Conservation (phyloP, 352 stramenopile genomes). For the Phytopythium vexans region DNA sequence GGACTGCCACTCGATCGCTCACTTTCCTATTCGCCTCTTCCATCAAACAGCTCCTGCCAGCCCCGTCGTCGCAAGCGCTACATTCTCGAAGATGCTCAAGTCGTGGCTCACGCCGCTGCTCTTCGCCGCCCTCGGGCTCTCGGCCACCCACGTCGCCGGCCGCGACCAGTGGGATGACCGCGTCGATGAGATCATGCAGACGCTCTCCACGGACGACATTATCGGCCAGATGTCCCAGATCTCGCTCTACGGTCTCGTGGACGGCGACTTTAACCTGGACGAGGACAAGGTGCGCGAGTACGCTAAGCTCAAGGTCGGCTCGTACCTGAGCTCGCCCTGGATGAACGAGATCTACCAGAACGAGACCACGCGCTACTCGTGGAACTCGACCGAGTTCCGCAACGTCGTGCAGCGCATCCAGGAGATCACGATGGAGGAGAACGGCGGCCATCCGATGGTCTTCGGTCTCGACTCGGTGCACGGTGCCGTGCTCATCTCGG, state of each 20-base stretch:
- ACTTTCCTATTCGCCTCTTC: slow-evolving; percentile 19
- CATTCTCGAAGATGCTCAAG: slow-evolving; percentile 22
- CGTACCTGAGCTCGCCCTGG: slow-evolving; percentile 67
- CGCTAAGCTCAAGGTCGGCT: slow-evolving; percentile 74
- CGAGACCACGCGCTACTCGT: slow-evolving; percentile 20
- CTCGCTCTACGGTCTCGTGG: slow-evolving; percentile 62
- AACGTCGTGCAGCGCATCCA: slow-evolving; percentile 65
- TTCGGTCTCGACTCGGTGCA: slow-evolving; percentile 87
- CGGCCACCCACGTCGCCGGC: slow-evolving; percentile 6
- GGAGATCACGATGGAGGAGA: slow-evolving; percentile 63
- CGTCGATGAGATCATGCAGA: slow-evolving; percentile 21
- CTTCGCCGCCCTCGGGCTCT: slow-evolving; percentile 14
- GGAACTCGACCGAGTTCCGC: slow-evolving; percentile 58
- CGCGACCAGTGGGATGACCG: slow-evolving; percentile 19
- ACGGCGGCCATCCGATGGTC: slow-evolving; percentile 55
- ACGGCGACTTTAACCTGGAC: slow-evolving; percentile 49
- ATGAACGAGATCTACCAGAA: too few relatives aligned
- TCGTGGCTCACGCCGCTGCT: slow-evolving; percentile 13
- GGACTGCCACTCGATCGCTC: too few relatives aligned
- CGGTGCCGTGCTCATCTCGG: slow-evolving; percentile 72
- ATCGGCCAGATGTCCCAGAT: slow-evolving; percentile 89
- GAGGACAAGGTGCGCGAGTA: slow-evolving; percentile 46
- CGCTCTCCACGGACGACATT: slow-evolving; percentile 15
- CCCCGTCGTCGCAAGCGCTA: slow-evolving; percentile 4
- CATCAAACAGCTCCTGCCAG: too few relatives aligned